Percentiles rank a stretch among this genome's conserved stretches.
These are phyloP conservation scores for Anastatica hierochuntica DNA, from an alignment of 345 rosid species.

Conservation along the genomic window DNA sequence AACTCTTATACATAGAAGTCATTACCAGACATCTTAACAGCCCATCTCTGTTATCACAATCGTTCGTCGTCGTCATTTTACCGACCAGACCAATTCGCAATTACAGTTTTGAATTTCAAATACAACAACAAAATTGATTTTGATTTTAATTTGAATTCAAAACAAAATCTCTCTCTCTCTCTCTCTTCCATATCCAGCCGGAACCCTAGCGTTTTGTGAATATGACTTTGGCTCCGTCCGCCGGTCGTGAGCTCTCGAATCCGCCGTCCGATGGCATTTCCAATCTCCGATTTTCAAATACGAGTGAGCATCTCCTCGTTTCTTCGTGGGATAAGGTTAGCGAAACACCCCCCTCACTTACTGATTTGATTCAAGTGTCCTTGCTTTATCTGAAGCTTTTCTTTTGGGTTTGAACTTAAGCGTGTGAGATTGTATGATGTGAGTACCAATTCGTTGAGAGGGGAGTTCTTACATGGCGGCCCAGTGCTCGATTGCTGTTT, in stretches of 20 bases:
- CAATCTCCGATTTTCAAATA: conserved; percentile 90
- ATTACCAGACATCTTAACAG: too few relatives aligned
- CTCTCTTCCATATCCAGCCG: not conserved
- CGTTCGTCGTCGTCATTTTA: too few relatives aligned
- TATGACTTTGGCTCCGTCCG: conserved; percentile 43
- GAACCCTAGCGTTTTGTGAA: conserved; percentile 12
- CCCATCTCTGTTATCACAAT: too few relatives aligned
- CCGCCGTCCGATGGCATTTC: conserved; percentile 96
- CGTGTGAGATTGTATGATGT: conserved; percentile 82
- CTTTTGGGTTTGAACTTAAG: conserved; percentile 20
- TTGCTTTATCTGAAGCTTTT: not conserved
- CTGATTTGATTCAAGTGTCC: not conserved
- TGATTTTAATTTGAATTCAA: conserved; percentile 2
- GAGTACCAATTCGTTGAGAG: conserved; percentile 57
- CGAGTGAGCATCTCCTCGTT: conserved; percentile 92
- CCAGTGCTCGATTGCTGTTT: conserved; percentile 97
- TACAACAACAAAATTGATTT: too few relatives aligned
- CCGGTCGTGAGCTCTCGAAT: conserved; percentile 72
- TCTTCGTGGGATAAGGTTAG: conserved; percentile 98
- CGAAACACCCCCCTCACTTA: not conserved
- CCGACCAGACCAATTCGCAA: too few relatives aligned
- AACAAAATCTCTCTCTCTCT: not conserved
- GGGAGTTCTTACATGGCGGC: conserved; percentile 91
- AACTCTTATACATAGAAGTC: too few relatives aligned
- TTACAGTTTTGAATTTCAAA: too few relatives aligned